These are phyloP conservation scores for Scytalidium lignicola DNA, from an alignment of 2,329 filamentous ascomycete species.

Conservation along the genomic window DNA sequence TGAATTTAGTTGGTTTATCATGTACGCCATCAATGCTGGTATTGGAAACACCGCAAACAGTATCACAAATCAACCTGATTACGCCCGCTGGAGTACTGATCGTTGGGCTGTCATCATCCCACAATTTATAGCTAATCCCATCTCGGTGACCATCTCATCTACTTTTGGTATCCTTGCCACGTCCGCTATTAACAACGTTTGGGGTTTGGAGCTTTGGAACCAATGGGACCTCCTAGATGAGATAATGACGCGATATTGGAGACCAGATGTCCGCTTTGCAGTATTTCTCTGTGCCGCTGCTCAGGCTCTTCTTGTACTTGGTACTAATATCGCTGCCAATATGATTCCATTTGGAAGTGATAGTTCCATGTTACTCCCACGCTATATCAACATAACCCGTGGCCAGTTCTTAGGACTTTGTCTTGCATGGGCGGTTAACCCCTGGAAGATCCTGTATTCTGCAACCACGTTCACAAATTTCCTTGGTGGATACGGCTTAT, in stretches of 20 bases:
- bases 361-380: slow-evolving; percentile 46
- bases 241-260: slow-evolving; percentile 23
- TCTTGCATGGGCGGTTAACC: slow-evolving; percentile 50
- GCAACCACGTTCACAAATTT: slow-evolving; percentile 56
- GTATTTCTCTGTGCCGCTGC: slow-evolving; percentile 45
- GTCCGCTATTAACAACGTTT: slow-evolving; percentile 37
- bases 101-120: slow-evolving; percentile 35
- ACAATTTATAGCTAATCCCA: slow-evolving; percentile 35
- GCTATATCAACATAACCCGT: slow-evolving; percentile 50
- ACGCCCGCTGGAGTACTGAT: slow-evolving; percentile 36
- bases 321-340: slow-evolving; percentile 54
- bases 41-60: slow-evolving; percentile 34
- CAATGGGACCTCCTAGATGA: slow-evolving; percentile 45
- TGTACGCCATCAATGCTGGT: slow-evolving; percentile 34
- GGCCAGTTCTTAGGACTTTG: slow-evolving; percentile 49
- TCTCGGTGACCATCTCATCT: slow-evolving; percentile 36
- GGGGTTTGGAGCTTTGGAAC: slow-evolving; percentile 33
- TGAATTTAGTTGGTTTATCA: slow-evolving; percentile 30
- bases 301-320: slow-evolving; percentile 49
- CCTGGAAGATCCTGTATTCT: slow-evolving; percentile 59
- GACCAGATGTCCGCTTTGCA: slow-evolving; percentile 32
- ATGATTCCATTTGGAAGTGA: slow-evolving; percentile 49
- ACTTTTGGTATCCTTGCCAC: slow-evolving; percentile 39
- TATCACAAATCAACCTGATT: slow-evolving; percentile 39
- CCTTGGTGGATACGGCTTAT: slow-evolving; percentile 59